Base-by-base conservation (phyloP, 352 stramenopile species). In the Phytophthora melonis region DNA sequence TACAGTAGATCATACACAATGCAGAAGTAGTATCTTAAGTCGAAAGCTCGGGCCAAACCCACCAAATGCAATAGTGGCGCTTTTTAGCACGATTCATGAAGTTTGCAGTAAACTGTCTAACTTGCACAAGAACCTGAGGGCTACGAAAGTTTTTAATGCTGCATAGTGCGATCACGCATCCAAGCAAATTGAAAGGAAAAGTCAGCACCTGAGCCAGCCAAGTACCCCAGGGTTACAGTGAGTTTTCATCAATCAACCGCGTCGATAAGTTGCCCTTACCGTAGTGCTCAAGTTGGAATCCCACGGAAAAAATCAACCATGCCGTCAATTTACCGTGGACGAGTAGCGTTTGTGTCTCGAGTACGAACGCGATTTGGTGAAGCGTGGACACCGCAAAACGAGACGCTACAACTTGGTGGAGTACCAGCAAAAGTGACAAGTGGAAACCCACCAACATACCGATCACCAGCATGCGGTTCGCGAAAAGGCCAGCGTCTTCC, bases 291-390 rank as follows among this genome's bases (percentile, higher is more conserved):
- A 70, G 63, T 4, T 41, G 52, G 19, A 58, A 63, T 1, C 54
- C 39, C 10, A 70, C 63, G 0, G 54, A 23, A 30, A 70, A 70
- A 23, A 58, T 61, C 34, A 70, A 52, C 14, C 43, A 70, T 9
- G 32, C 21, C 14, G 78, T 47, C 23, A 87, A 45, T 45, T 79
- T 77, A 9, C 65, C 69, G 43, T 85, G 80, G 11, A 83, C 61
- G 8, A 80, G 32, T 8, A 58, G 6, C 9, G 58, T 60, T 14
- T 85, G 72, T 0, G 63, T 75, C 58, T 85, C 72, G 19, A 82
- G 63, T 50, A 84, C 80, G 49, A 87, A 84, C 30, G 58, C 70
- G 18, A 85, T 45, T n/a, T 81, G 75, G 30, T 76, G 70, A 6
- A 87, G 34, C 10, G 65, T 47, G 7, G 63, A 45, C 10, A 77